A percentile compares a stretch with the other conserved stretches of the same genome.
These are phyloP conservation scores for Elongisporangium undulatum DNA, from an alignment of 352 stramenopile genomes.

Conservation along the genomic window DNA sequence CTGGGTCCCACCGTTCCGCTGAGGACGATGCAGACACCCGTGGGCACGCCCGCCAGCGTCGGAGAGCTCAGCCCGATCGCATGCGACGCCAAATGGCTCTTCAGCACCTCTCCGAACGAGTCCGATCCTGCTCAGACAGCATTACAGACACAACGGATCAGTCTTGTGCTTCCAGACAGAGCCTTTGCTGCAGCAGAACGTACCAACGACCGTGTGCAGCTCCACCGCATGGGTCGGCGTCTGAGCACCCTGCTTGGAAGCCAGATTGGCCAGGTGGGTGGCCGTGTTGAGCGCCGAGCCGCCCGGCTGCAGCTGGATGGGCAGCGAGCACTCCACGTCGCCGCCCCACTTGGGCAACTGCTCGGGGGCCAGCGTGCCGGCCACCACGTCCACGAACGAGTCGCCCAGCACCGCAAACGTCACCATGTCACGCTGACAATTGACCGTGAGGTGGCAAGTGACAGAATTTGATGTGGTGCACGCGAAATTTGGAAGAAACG, in stretches of 20 bases:
- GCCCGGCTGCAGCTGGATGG: constrained; percentile 73
- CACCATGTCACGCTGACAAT: constrained; percentile 6
- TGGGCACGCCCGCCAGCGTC: constrained; percentile 29
- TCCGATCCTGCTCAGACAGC: constrained; percentile 28
- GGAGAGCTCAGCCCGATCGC: constrained; percentile 42
- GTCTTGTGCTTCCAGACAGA: neutral
- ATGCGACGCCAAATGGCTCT: constrained; percentile 33
- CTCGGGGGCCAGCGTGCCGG: constrained; percentile 50
- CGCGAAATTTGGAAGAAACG: neutral
- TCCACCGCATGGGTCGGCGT: constrained; percentile 29
- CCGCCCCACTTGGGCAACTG: constrained; percentile 76
- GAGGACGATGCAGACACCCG: constrained; percentile 77
- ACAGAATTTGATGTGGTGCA: neutral
- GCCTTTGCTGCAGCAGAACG: constrained; percentile 3
- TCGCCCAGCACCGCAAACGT: constrained; percentile 60
- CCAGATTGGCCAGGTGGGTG: constrained; percentile 68
- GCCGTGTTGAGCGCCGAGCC: constrained; percentile 83
- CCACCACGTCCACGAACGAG: constrained; percentile 76
- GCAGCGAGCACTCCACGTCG: constrained; percentile 60
- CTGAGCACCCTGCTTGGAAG: constrained; percentile 9
- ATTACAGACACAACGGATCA: neutral
- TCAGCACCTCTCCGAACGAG: constrained; percentile 37
- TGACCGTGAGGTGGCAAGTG: neutral
- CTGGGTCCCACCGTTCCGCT: constrained; percentile 41
- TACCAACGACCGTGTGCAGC: constrained; percentile 60